These are phyloP conservation scores for Amylocarpus encephaloides DNA, from an alignment of 2,329 filamentous ascomycete species.

Conservation along the genomic window DNA sequence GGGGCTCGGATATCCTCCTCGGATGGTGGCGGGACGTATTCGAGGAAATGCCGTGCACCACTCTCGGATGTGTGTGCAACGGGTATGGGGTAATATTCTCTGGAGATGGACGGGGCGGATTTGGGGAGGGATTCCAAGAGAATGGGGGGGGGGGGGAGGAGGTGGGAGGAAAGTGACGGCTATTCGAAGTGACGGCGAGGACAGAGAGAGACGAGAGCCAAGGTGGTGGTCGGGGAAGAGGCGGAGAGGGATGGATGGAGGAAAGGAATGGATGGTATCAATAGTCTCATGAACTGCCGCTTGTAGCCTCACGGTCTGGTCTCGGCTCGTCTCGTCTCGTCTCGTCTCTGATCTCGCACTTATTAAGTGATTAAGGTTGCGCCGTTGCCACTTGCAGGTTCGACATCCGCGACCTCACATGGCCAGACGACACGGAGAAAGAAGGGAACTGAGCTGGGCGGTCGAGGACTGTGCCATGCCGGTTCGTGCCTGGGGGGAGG, in stretches of 20 bases:
- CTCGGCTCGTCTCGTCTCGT: no score
- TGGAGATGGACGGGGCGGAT: neutral
- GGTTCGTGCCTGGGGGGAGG: no score
- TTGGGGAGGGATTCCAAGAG: neutral
- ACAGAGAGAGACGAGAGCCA: no score
- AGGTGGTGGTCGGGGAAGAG: neutral
- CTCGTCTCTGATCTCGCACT: no score
- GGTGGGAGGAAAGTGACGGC: neutral
- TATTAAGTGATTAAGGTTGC: neutral
- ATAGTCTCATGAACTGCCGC: constrained; percentile 8
- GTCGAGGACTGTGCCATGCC: neutral
- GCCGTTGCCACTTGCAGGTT: neutral
- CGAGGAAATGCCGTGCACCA: neutral
- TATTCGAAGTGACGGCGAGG: neutral
- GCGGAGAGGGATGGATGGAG: neutral
- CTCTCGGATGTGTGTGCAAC: neutral
- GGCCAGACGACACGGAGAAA: constrained; percentile 3
- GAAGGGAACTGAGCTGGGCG: neutral
- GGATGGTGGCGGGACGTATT: neutral
- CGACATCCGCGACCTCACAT: no score
- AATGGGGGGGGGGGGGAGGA: neutral
- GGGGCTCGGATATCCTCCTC: no score
- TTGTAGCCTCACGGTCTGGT: neutral
- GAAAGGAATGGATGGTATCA: neutral
- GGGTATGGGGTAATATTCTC: no score